These are phyloP conservation scores for Aegle marmelos DNA, from an alignment of 345 rosid species.

Conservation along the genomic window DNA sequence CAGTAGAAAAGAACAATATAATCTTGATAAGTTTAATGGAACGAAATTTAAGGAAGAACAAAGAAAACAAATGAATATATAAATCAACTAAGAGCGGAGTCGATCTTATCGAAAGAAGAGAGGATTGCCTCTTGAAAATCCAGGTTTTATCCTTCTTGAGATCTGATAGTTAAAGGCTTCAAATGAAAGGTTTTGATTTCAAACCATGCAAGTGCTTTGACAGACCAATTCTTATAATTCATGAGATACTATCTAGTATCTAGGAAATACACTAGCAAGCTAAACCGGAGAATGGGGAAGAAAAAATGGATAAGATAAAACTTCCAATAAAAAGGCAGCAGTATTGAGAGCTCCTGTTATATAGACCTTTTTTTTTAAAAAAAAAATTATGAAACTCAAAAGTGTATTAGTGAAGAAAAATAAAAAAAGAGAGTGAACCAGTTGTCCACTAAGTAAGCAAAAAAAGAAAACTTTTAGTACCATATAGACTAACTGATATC, in stretches of 20 bases:
- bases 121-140: not conserved
- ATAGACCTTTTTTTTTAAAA: no score
- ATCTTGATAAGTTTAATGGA: not conserved
- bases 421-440: no score
- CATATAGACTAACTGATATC: not conserved
- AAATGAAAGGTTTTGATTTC: not conserved
- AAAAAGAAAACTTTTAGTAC: no score
- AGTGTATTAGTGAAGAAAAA: no score
- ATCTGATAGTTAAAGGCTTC: not conserved
- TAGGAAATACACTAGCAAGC: not conserved
- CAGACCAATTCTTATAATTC: not conserved
- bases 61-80: not conserved
- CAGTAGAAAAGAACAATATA: not conserved
- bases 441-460: no score
- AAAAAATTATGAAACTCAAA: no score
- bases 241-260: no score
- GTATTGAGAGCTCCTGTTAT: not conserved
- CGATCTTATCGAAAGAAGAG: not conserved
- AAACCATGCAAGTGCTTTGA: not conserved
- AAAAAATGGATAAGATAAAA: not conserved
- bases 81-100: not conserved
- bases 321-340: not conserved
- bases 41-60: not conserved
- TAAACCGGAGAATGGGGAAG: not conserved
- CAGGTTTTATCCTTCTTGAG: not conserved